Evolutionary conservation across 768 basidiomycete genomes (phyloP).

Genomic region (Lepiota brunneoincarnata): DNA sequence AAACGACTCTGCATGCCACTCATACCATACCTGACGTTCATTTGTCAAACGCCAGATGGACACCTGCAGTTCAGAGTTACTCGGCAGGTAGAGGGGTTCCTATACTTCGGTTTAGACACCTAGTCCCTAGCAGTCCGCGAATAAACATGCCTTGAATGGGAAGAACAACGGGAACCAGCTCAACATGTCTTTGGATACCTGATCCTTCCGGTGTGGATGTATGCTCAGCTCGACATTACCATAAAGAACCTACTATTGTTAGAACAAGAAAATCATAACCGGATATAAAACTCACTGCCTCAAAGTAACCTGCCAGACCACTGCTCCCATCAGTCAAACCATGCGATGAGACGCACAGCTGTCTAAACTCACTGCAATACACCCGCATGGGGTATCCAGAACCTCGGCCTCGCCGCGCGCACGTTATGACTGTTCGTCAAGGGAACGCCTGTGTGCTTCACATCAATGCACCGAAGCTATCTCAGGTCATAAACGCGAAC

Average conservation of each 20-base stretch:
- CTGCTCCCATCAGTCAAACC: constrained; percentile 21
- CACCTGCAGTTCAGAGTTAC: constrained; percentile 88
- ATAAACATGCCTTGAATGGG: constrained; percentile 74
- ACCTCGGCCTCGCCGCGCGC: constrained; percentile 79
- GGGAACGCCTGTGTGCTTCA: constrained; percentile 61
- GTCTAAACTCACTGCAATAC: constrained; percentile 62
- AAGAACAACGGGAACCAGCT: constrained; percentile 99
- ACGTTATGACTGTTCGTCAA: constrained; percentile 96
- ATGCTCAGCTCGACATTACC: constrained; percentile 89
- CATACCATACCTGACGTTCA: constrained; percentile 93
- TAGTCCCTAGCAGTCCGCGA: neutral
- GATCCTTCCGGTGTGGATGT: constrained; percentile 84
- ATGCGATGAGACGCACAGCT: neutral
- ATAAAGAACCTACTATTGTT: constrained; percentile 59
- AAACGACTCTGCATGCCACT: constrained; percentile 96
- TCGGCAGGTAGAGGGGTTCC: constrained; percentile 93
- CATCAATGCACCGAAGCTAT: neutral
- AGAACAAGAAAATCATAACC: neutral
- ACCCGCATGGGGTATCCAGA: constrained; percentile 94
- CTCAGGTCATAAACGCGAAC: constrained; percentile 14
- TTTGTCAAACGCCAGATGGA: constrained; percentile 94
- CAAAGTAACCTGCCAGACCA: constrained; percentile 96
- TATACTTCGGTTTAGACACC: constrained; percentile 26
- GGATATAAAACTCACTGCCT: constrained; percentile 49
- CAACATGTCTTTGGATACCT: constrained; percentile 92